A percentile compares a stretch with the other conserved stretches of the same genome.
Conservation (phyloP, 1,284 basidiomycete species). For the Sutorius eximius region DNA sequence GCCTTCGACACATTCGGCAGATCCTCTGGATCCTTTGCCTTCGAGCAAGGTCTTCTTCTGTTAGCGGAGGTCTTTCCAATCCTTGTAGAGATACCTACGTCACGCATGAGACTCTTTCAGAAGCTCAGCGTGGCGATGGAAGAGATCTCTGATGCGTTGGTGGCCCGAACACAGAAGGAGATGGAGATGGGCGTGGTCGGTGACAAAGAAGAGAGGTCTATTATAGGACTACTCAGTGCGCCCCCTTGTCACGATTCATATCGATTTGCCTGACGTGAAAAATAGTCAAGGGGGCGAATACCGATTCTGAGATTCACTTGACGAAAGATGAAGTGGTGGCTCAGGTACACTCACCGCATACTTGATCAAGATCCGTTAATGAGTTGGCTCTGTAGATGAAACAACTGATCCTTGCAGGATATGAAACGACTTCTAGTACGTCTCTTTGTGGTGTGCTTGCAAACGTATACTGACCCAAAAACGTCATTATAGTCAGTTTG, state of each 20-base stretch:
- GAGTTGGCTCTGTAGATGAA: conserved; percentile 30
- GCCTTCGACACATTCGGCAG: background rate
- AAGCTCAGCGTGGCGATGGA: background rate
- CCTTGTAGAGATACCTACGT: background rate
- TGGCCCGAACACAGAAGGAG: background rate
- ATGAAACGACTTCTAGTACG: conserved; percentile 43
- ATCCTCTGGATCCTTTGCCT: background rate
- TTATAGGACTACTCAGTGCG: background rate
- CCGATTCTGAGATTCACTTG: conserved; percentile 46
- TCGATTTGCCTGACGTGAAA: background rate
- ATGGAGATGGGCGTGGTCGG: background rate
- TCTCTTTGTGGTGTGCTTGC: background rate
- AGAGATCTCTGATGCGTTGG: background rate
- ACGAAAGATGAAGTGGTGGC: conserved; percentile 66
- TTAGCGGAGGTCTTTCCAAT: conserved; percentile 11
- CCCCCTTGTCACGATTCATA: no score
- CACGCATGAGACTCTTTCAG: background rate
- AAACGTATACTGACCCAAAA: background rate
- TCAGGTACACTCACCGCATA: conserved; percentile 35
- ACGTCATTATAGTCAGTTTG: conserved; percentile 21
- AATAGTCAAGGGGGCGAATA: conserved; percentile 38
- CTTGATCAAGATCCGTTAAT: background rate
- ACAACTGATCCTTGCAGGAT: conserved; percentile 40
- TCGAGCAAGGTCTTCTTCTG: background rate
- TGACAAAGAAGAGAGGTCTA: background rate